These are phyloP conservation scores for Zymoseptoria ardabiliae DNA, from an alignment of 2,329 filamentous ascomycete genomes.

Conservation along the genomic window DNA sequence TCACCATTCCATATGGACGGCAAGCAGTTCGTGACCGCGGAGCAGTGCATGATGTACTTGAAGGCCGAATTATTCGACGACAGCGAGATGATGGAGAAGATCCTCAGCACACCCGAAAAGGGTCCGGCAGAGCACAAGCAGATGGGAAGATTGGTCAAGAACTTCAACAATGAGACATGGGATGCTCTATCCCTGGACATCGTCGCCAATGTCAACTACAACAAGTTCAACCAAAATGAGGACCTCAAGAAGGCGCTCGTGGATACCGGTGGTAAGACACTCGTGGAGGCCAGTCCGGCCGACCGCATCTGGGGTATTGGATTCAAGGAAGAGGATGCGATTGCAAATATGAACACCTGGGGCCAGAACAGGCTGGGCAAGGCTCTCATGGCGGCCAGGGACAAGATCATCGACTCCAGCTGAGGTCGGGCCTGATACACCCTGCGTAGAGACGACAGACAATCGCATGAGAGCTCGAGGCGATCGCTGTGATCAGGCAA, in stretches of 20 bases:
- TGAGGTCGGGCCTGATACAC: neutral
- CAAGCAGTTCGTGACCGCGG: conserved; percentile 16
- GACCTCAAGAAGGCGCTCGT: conserved; percentile 23
- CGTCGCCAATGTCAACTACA: conserved; percentile 28
- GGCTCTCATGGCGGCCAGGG: conserved; percentile 30
- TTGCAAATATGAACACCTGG: conserved; percentile 24
- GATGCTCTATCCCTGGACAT: conserved; percentile 21
- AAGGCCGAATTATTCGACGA: conserved; percentile 38
- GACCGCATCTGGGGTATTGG: conserved; percentile 33
- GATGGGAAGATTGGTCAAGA: conserved; percentile 28
- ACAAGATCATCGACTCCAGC: conserved; percentile 7
- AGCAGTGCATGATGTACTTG: conserved; percentile 32
- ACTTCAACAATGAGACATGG: conserved; percentile 28
- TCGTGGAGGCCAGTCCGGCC: conserved; percentile 32
- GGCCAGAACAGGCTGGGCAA: conserved; percentile 30
- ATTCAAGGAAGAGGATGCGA: conserved; percentile 27
- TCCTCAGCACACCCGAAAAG: conserved; percentile 39
- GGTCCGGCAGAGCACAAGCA: conserved; percentile 27
- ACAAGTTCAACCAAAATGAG: conserved; percentile 30
- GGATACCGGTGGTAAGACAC: conserved; percentile 24
- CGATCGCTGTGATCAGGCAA: too few species aligned
- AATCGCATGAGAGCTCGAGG: too few species aligned
- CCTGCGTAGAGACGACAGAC: too few species aligned
- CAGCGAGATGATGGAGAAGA: conserved; percentile 37
- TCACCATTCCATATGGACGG: conserved; percentile 11